These are phyloP conservation scores for Eutrema heterophyllum DNA, from an alignment of 345 rosid genomes.

Conservation along the genomic window DNA sequence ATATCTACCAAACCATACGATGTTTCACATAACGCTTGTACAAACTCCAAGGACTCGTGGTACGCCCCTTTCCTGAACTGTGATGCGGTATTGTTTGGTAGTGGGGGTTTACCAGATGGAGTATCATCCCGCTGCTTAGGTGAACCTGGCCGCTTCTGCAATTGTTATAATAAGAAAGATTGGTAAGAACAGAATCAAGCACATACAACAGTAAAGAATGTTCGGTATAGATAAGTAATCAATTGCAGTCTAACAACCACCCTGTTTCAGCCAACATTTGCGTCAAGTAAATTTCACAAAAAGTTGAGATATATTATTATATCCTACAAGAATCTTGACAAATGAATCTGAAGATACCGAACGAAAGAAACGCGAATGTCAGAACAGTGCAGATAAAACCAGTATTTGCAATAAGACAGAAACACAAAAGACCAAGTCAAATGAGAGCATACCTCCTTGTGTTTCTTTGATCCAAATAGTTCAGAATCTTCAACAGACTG, in stretches of 20 bases:
- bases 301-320: slow-evolving; percentile 2
- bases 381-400: slow-evolving; percentile 13
- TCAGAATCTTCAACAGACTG: slow-evolving; percentile 93
- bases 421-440: slow-evolving; percentile 10
- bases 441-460: slow-evolving; percentile 53
- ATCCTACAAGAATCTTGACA: neutral
- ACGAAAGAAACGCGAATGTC: neutral
- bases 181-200: slow-evolving; percentile 12
- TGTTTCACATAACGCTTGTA: slow-evolving; percentile 80
- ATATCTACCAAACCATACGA: slow-evolving; percentile 95
- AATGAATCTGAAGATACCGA: slow-evolving; percentile 7
- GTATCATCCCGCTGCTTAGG: slow-evolving; percentile 73
- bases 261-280: slow-evolving; percentile 11
- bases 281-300: slow-evolving; percentile 1
- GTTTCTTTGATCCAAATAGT: slow-evolving; percentile 73
- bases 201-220: slow-evolving; percentile 2
- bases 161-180: slow-evolving; percentile 5
- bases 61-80: slow-evolving; percentile 89
- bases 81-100: slow-evolving; percentile 62
- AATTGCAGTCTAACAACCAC: slow-evolving; percentile 3
- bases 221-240: neutral
- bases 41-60: slow-evolving; percentile 95
- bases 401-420: neutral
- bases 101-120: slow-evolving; percentile 72
- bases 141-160: slow-evolving; percentile 83